Base-by-base conservation (phyloP, 2,329 filamentous ascomycete genomes). In the Cytospora piceae region DNA sequence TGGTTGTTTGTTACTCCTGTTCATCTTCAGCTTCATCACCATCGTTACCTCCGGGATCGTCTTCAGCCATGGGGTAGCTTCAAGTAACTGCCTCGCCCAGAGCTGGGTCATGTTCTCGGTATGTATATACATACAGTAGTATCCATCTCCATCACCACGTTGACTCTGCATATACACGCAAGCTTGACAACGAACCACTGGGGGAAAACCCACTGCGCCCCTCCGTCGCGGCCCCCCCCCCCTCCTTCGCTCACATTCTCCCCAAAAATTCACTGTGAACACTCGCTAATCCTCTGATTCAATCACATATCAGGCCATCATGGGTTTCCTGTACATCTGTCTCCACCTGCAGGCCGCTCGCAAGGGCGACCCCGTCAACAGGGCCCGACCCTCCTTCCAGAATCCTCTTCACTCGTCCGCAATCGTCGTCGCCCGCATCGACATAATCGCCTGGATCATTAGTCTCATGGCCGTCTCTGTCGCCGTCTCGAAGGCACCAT, bases 371-470 rank as follows among this genome's bases (percentile, higher is more conserved):
- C 58, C 67, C 11, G 70, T 73, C 49, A 60, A 69, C 31, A 70
- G 70, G 15, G 52, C 52, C 17, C 71, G 72, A 11, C 63, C 71
- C 2, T 67, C 72, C 15, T 42, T 58, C 15, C 71, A 73, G n/a
- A 71, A 74, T 22, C 72, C 73, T 7, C 69, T 77, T 9, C 74
- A 77, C 42, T 73, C 75, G 9, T 73, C 71, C 64, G 69, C 72
- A 37, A 66, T 73, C 53, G 70, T 77, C 29, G 61, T 74, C 4
- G 72, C 73, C 0, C 71, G 74, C 0, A 69, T 75, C 20, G 71
- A 71, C 0, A 55, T 71, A 1, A 67, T 72, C 0, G 63, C 74
- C 11, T 78, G 76, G 76, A 57, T 69, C 0, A 68, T 72, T 0
- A 69, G 74, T 0, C 59, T 73, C 8, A 68, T 76, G 7, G 68